These are phyloP conservation scores for Lolium perenne DNA, from an alignment of 176 grass and related monocot genomes.

Conservation along the genomic window DNA sequence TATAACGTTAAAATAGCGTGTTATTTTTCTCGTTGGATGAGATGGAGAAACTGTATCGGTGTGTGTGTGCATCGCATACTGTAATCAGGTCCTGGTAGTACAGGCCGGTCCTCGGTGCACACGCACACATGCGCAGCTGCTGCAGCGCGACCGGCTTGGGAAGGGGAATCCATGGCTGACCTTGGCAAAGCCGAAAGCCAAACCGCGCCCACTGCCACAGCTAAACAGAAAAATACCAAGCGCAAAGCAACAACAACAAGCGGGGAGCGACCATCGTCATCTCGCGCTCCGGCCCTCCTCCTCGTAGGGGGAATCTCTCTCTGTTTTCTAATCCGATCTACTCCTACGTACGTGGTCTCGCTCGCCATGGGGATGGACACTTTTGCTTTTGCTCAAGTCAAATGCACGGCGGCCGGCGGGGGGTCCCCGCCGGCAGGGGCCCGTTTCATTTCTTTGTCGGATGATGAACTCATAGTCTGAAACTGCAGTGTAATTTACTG, in stretches of 20 bases:
- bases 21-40: no score
- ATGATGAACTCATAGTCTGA: background rate
- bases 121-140: slow-evolving; percentile 18
- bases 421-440: background rate
- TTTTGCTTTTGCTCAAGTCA: slow-evolving; percentile 64
- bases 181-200: slow-evolving; percentile 31
- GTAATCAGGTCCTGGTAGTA: background rate
- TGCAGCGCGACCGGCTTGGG: no score
- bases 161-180: slow-evolving; percentile 42
- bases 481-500: background rate
- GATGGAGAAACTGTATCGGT: background rate
- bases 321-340: background rate
- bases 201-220: background rate
- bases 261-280: background rate
- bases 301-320: slow-evolving; percentile 56
- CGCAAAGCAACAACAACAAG: background rate
- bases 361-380: background rate
- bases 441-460: background rate
- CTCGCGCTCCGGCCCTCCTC: background rate
- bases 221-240: no score
- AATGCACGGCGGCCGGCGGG: slow-evolving; percentile 28
- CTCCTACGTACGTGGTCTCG: background rate
- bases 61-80: background rate
- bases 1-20: no score
- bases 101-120: background rate